A percentile compares a stretch with the other conserved stretches of the same genome.
These are phyloP conservation scores for Termitomyces sp. DNA, from an alignment of 768 basidiomycete species.

Conservation along the genomic window DNA sequence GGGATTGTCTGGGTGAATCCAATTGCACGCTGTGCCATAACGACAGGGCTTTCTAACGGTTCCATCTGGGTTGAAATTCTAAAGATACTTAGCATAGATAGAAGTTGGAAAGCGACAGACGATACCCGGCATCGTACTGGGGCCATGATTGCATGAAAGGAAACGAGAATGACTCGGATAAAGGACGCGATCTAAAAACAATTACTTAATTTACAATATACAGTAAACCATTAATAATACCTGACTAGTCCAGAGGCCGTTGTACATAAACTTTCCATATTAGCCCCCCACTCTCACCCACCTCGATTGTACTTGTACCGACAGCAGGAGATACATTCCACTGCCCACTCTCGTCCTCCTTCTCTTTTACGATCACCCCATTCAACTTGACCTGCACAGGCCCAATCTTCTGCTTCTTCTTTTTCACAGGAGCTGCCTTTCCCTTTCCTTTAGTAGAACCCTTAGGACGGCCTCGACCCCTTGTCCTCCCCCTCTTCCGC, in stretches of 20 bases:
- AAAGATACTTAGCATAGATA: not conserved
- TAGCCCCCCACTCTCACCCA: slow-evolving; percentile 68
- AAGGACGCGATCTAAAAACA: slow-evolving; percentile 8
- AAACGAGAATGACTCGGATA: not conserved
- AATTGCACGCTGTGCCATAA: slow-evolving; percentile 13
- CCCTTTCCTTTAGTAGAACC: slow-evolving; percentile 21
- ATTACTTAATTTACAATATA: slow-evolving; percentile 13
- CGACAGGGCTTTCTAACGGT: slow-evolving; percentile 14
- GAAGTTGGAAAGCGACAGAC: not conserved
- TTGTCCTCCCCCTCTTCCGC: slow-evolving; percentile 36
- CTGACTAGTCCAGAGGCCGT: slow-evolving; percentile 25
- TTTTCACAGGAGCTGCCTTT: slow-evolving; percentile 32
- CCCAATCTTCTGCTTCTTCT: slow-evolving; percentile 46
- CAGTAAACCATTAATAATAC: not conserved
- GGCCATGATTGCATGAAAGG: not conserved
- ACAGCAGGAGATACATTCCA: slow-evolving; percentile 62
- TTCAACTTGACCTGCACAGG: slow-evolving; percentile 66
- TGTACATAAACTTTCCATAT: slow-evolving; percentile 71
- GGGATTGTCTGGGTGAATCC: slow-evolving; percentile 22
- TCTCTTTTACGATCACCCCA: slow-evolving; percentile 44
- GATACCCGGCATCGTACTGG: slow-evolving; percentile 15
- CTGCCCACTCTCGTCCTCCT: slow-evolving; percentile 40
- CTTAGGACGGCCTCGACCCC: slow-evolving; percentile 33
- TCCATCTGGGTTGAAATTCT: slow-evolving; percentile 23
- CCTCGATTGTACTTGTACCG: slow-evolving; percentile 63